Percentiles rank a stretch among this genome's conserved stretches.
Evolutionary conservation across 1,139 yeast species (phyloP).

Genomic region (Suhomyces guaymorum): DNA sequence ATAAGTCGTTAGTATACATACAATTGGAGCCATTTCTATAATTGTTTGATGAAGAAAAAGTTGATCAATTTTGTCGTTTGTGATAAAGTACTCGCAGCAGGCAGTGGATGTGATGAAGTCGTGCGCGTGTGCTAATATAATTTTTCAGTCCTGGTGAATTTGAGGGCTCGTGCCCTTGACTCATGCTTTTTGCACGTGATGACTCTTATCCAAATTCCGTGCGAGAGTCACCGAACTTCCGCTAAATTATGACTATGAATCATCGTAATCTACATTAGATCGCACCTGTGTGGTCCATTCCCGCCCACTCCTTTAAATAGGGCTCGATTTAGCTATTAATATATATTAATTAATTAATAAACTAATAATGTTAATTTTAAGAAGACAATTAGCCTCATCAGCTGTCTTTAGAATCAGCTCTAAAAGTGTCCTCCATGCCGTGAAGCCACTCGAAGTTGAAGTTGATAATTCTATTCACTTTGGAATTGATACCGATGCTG

Average conservation of each 20-base stretch:
- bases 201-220: slow-evolving; percentile 11
- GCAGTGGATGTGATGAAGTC: slow-evolving; percentile 3
- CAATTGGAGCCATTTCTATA: slow-evolving; percentile 82
- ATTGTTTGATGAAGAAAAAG: slow-evolving; percentile 14
- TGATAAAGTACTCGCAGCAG: too few species aligned
- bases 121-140: slow-evolving; percentile 1
- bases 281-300: too few species aligned
- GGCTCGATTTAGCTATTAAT: too few species aligned
- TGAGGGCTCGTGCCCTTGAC: too few species aligned
- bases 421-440: slow-evolving; percentile 4
- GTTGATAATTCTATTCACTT: slow-evolving; percentile 14
- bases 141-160: not conserved
- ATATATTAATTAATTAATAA: too few species aligned
- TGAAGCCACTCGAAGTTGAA: slow-evolving; percentile 3
- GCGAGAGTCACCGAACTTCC: too few species aligned
- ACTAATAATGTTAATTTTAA: slow-evolving; percentile 1
- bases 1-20: slow-evolving; percentile 48
- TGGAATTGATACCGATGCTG: slow-evolving; percentile 12
- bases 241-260: too few species aligned
- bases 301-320: too few species aligned
- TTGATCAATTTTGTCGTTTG: not conserved
- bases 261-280: too few species aligned
- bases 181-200: slow-evolving; percentile 15
- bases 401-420: too few species aligned
- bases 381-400: too few species aligned